These are phyloP conservation scores for Rutidosis leptorrhynchoides DNA, from an alignment of 129 eudicot species.

Conservation along the genomic window DNA sequence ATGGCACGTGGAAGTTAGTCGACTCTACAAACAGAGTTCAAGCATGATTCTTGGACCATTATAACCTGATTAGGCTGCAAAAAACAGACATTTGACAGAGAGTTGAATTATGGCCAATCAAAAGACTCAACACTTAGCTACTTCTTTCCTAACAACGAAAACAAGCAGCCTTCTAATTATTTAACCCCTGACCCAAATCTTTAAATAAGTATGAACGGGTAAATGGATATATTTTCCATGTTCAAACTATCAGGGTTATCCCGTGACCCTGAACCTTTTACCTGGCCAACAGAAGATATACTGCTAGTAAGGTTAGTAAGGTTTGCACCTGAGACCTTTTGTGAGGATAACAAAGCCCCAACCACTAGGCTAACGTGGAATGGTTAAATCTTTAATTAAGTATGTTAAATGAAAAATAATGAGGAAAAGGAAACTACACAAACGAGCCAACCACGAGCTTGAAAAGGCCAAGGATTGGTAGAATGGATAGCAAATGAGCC, in stretches of 20 bases:
- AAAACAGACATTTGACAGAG: background rate
- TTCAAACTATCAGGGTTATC: no score
- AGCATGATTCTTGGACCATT: background rate
- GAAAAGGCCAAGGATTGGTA: background rate
- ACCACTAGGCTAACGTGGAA: no score
- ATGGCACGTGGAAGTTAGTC: background rate
- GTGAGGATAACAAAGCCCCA: no score
- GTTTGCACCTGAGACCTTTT: no score
- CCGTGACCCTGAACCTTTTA: no score
- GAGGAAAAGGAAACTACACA: background rate
- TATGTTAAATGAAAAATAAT: background rate
- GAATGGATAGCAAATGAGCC: background rate
- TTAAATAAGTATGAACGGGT: no score
- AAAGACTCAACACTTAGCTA: background rate
- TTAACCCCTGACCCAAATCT: background rate
- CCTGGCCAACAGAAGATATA: no score
- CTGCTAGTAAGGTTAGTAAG: no score
- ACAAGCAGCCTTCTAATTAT: background rate
- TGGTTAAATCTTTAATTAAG: background rate
- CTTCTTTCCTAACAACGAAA: background rate
- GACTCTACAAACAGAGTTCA: no score
- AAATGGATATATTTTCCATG: no score
- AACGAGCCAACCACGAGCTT: background rate
- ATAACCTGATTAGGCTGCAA: background rate
- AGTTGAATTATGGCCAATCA: background rate